Evolutionary conservation across 2,329 filamentous ascomycete species (phyloP), one percentile per base, ranked within the genome.

Genomic region (Lachnellula subtilissima): DNA sequence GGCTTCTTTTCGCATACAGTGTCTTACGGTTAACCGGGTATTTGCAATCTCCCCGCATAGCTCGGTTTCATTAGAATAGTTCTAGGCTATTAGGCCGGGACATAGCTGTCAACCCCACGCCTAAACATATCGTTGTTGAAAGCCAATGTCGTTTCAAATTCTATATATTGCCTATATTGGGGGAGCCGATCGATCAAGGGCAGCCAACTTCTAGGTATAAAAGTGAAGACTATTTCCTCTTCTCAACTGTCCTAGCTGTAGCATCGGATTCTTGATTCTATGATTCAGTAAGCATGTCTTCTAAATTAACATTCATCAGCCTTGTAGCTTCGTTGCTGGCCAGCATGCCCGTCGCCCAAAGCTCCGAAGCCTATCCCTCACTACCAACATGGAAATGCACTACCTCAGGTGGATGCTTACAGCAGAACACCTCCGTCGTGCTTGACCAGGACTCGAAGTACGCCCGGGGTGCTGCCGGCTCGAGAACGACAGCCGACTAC

Each of bases 361-460:
- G 47, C 14, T 22, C 72, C 5, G 78, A 82, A 61, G 71, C 73
- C 19, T 78, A 81, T 57, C 79, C 79, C 28, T 73, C 73, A 61
- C 67, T 82, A 52, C 74, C 72, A 4, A 82, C 79, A 7, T 80
- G 73, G 67, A 75, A 76, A 60, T 82, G 79, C 70, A 81, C 79
- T 17, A 75, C 73, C 32, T 70, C 67, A 11, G 71, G 70, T 8
- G 80, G 80, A 53, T 82, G 79, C 68, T 72, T 72, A 50, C 63
- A 72, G 52, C 73, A 76, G 17, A 73, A 74, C 49, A 80, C 76
- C 43, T 76, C 76, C 25, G 63, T 82, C 48, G 79, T 82, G 14
- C 70, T 79, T 17, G 79, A 82, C 53, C 66, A 71, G 9, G 63
- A 64, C 19, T 61, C 64, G n/a, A 73, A 73, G 59, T 58, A 57